These are phyloP conservation scores for Styphnolobium japonicum DNA, from an alignment of 306 rosid genomes.

Conservation along the genomic window DNA sequence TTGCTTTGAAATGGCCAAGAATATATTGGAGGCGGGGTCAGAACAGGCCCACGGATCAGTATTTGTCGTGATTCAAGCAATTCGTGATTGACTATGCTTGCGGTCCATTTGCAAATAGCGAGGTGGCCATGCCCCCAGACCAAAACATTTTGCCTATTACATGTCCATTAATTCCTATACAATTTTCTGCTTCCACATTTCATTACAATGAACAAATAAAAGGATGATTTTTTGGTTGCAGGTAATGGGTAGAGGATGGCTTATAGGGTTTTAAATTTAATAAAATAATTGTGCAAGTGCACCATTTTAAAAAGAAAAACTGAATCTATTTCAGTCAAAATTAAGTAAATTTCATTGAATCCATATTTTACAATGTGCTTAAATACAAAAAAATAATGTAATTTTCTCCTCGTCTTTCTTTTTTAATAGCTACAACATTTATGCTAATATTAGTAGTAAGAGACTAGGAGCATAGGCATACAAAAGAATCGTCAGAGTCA, in stretches of 20 bases:
- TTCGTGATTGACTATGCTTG: background rate
- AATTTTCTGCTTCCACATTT: background rate
- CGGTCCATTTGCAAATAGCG: background rate
- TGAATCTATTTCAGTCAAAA: background rate
- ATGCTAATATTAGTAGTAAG: too few species aligned
- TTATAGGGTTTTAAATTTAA: too few species aligned
- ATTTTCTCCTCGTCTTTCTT: too few species aligned
- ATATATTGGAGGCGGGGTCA: background rate
- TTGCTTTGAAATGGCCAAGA: slow-evolving; percentile 23
- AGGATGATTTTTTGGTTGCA: background rate
- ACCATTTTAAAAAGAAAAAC: background rate
- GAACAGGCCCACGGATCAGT: background rate
- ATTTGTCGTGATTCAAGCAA: background rate
- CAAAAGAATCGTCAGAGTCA: too few species aligned
- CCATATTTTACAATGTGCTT: too few species aligned
- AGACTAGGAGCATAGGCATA: too few species aligned
- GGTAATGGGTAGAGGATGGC: background rate
- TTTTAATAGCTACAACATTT: too few species aligned
- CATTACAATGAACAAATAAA: background rate
- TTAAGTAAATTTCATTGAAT: background rate
- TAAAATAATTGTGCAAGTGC: too few species aligned
- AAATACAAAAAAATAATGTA: too few species aligned
- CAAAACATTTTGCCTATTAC: background rate
- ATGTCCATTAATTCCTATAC: background rate
- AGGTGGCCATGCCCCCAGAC: background rate